Conservation (phyloP, 2,329 filamentous ascomycete genomes). For the Colletotrichum camelliae region DNA sequence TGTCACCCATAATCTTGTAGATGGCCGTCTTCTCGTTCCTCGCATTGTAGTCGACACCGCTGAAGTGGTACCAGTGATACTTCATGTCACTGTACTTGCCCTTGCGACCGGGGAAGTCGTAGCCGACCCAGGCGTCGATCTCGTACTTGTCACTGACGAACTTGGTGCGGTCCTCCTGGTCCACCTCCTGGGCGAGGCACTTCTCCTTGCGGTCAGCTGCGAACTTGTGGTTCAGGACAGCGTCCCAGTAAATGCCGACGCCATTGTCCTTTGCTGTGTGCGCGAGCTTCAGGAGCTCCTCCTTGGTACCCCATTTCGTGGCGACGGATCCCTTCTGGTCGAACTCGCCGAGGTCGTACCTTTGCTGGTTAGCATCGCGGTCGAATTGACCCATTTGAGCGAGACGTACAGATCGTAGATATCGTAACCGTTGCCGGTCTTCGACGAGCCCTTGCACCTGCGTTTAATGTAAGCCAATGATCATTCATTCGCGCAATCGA, state of each 20-base stretch:
- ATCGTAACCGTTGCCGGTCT: constrained; percentile 71
- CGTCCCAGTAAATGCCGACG: constrained; percentile 73
- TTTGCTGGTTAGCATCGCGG: not conserved
- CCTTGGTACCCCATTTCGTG: constrained; percentile 75
- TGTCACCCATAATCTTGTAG: constrained; percentile 68
- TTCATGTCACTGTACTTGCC: constrained; percentile 67
- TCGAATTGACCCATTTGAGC: not conserved
- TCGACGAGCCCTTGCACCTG: constrained; percentile 68
- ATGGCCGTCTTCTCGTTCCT: constrained; percentile 64
- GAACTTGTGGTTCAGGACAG: constrained; percentile 78
- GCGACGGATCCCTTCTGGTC: constrained; percentile 69
- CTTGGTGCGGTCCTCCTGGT: constrained; percentile 63
- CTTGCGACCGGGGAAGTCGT: constrained; percentile 68
- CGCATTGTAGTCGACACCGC: constrained; percentile 72
- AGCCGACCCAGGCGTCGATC: constrained; percentile 75
- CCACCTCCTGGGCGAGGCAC: constrained; percentile 68
- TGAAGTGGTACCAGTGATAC: constrained; percentile 75
- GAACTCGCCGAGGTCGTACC: constrained; percentile 73
- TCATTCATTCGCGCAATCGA: not conserved
- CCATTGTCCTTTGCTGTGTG: constrained; percentile 58
- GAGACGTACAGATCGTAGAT: constrained; percentile 66
- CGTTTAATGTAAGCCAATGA: not conserved
- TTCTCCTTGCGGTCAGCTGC: constrained; percentile 71
- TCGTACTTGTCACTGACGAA: constrained; percentile 63
- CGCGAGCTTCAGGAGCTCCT: constrained; percentile 63